Conservation (phyloP, 345 rosid species). For the Draba incana region DNA sequence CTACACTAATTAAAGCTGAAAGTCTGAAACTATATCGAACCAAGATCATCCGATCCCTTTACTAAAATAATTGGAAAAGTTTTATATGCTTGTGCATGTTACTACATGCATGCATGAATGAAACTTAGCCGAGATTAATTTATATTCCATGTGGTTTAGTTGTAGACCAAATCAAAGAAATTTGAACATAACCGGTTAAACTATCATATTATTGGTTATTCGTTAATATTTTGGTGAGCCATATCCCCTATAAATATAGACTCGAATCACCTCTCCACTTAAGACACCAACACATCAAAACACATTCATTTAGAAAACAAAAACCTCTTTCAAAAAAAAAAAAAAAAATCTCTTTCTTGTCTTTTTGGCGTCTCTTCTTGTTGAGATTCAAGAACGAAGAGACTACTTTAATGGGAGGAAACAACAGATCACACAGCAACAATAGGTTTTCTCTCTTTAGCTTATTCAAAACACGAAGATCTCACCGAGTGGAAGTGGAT, state of each 20-base stretch:
- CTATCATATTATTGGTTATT: conserved; percentile 14
- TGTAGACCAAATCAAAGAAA: no score
- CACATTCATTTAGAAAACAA: conserved; percentile 1
- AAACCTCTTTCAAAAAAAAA: conserved; percentile 7
- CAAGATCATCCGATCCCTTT: not conserved
- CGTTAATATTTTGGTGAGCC: conserved; percentile 18
- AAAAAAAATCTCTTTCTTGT: conserved; percentile 11
- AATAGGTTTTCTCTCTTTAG: conserved; percentile 44
- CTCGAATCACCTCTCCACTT: conserved; percentile 20
- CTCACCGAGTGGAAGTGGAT: conserved; percentile 40
- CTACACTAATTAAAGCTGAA: no score
- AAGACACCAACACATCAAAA: conserved; percentile 31
- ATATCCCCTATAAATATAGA: conserved; percentile 40
- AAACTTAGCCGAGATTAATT: no score
- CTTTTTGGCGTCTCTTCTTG: conserved; percentile 25
- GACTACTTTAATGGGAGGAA: conserved; percentile 40
- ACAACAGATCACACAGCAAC: conserved; percentile 35
- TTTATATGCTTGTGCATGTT: no score
- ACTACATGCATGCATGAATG: no score
- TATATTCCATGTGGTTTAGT: no score
- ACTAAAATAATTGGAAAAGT: no score
- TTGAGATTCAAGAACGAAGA: conserved; percentile 25
- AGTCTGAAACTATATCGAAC: no score
- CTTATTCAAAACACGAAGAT: conserved; percentile 44
- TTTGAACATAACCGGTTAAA: not conserved